Percentiles rank a stretch among this genome's conserved stretches.
Conservation (phyloP, 2,329 filamentous ascomycete genomes). For the Diaporthe humulicola region DNA sequence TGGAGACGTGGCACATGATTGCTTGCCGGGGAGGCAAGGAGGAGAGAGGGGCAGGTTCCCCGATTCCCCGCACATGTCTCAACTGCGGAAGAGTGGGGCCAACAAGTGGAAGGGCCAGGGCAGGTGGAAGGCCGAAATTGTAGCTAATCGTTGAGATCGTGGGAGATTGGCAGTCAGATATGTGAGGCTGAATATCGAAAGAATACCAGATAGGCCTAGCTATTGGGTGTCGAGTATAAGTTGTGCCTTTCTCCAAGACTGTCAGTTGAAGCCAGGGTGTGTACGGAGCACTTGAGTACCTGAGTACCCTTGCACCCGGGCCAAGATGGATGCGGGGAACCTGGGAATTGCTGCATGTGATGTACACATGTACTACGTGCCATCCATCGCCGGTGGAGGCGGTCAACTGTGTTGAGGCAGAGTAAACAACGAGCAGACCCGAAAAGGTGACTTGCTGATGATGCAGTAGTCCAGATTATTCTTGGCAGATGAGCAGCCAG, state of each 20-base stretch:
- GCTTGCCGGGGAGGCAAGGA: not conserved
- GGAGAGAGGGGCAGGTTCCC: not conserved
- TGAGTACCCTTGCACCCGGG: not conserved
- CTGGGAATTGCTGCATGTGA: not conserved
- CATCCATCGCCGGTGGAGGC: not conserved
- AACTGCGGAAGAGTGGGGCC: not conserved
- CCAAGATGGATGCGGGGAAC: slow-evolving; percentile 14
- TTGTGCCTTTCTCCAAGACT: not conserved
- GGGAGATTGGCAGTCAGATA: no score
- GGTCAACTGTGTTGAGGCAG: not conserved
- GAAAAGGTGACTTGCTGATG: not conserved
- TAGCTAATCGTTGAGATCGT: not conserved
- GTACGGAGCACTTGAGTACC: not conserved
- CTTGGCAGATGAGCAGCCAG: not conserved
- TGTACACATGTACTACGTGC: not conserved
- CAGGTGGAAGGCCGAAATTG: not conserved
- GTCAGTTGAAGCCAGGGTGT: not conserved
- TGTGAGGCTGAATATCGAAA: not conserved
- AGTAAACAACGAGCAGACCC: not conserved
- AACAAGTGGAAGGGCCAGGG: not conserved
- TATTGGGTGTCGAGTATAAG: not conserved
- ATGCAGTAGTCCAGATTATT: not conserved
- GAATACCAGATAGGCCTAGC: not conserved
- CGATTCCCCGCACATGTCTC: not conserved
- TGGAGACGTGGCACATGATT: slow-evolving; percentile 5